These are phyloP conservation scores for Starmerella sirachaensis DNA, from an alignment of 805 yeast genomes.

Conservation along the genomic window DNA sequence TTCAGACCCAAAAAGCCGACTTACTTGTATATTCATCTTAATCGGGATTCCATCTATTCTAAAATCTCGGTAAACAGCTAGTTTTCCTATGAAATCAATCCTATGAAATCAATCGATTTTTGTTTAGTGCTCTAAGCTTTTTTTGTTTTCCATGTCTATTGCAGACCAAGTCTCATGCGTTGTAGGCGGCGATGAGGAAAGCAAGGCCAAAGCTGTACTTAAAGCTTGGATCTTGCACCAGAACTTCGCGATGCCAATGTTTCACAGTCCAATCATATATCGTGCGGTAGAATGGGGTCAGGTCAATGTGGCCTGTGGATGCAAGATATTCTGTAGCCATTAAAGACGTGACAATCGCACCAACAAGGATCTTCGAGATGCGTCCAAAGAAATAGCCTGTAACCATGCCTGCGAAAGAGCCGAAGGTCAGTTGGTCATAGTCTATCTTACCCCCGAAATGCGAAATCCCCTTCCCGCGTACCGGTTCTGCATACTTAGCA, in stretches of 20 bases:
- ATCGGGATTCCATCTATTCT: no score
- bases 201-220: conserved; percentile 41
- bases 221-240: conserved; percentile 50
- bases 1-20: conserved; percentile 11
- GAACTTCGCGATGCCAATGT: conserved; percentile 35
- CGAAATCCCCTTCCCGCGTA: conserved; percentile 15
- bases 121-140: neutral
- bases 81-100: neutral
- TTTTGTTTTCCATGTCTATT: neutral
- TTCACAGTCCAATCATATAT: conserved; percentile 25
- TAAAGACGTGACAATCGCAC: conserved; percentile 37
- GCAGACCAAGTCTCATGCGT: conserved; percentile 18
- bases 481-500: conserved; percentile 16
- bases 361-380: conserved; percentile 42
- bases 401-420: conserved; percentile 49
- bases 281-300: conserved; percentile 18
- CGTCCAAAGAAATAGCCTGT: conserved; percentile 53
- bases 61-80: no score
- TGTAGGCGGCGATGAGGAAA: conserved; percentile 27
- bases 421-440: conserved; percentile 52
- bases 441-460: conserved; percentile 30
- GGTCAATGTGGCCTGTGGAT: conserved; percentile 36
- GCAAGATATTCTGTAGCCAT: conserved; percentile 43
- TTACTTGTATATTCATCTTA: conserved; percentile 8
- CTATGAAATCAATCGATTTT: neutral